These are phyloP conservation scores for Naumovozyma baii DNA, from an alignment of 805 yeast genomes.

Conservation along the genomic window DNA sequence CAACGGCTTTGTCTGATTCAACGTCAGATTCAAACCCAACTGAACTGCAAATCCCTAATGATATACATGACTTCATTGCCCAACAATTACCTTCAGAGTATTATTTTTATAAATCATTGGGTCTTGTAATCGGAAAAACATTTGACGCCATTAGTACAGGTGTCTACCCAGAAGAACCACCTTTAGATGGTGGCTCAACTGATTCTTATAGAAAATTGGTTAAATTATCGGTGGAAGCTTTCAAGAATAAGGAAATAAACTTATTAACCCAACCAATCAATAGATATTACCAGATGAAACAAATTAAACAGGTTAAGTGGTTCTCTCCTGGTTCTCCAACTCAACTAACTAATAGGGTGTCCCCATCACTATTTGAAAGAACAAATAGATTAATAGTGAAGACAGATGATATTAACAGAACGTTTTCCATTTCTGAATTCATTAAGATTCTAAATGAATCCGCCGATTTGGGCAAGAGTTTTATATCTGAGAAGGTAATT, in stretches of 20 bases:
- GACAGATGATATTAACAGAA: constrained; percentile 14
- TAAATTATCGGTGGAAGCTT: constrained; percentile 34
- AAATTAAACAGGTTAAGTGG: constrained; percentile 47
- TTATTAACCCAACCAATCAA: constrained; percentile 63
- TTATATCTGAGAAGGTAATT: constrained; percentile 26
- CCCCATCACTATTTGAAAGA: constrained; percentile 43
- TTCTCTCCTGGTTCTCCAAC: constrained; percentile 34
- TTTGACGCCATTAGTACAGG: constrained; percentile 63
- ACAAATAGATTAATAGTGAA: constrained; percentile 30
- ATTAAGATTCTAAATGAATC: constrained; percentile 18
- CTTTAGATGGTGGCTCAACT: constrained; percentile 53
- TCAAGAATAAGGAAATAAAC: constrained; percentile 55
- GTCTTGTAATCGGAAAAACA: constrained; percentile 48
- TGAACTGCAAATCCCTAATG: constrained; percentile 47
- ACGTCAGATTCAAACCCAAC: background rate
- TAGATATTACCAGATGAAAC: constrained; percentile 76
- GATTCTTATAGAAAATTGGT: constrained; percentile 51
- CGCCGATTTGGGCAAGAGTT: constrained; percentile 27
- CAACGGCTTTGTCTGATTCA: constrained; percentile 6
- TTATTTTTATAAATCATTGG: constrained; percentile 71
- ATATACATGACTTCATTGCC: constrained; percentile 72
- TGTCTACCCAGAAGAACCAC: constrained; percentile 49
- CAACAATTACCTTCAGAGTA: constrained; percentile 81
- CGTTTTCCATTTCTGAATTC: constrained; percentile 26
- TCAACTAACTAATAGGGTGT: constrained; percentile 42